Base-by-base conservation (phyloP, 78 protist species). In the Pelomyxa schiedti region DNA sequence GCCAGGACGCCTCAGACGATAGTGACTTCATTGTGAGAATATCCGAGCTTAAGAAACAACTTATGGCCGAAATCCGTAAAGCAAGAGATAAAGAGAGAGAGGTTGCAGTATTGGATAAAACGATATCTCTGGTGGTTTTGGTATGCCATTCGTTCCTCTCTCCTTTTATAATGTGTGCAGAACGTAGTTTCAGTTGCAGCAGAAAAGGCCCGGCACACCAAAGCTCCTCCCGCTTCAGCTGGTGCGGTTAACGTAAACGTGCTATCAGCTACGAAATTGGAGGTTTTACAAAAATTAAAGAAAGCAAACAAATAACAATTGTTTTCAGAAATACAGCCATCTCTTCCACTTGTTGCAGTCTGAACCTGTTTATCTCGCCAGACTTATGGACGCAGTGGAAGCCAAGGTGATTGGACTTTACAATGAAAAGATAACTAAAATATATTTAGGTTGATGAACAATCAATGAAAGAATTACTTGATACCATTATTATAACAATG, bases 361-460 rank as follows among this genome's bases (percentile, higher is more conserved):
- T 3, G 88, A 89, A 66, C 93, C 93, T 52, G 74, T 84, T 53
- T 89, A 89, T 63, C 82, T 89, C n/a, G 90, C 93, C 41, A 81
- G 79, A 66, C 69, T 82, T 4, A 78, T 89, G 8, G 77, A n/a
- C n/a, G n/a, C n/a, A n/a, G n/a, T n/a, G n/a, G n/a, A n/a, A n/a
- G n/a, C n/a, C n/a, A n/a, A 38, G 9, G 30, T 76, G 8, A 73
- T 77, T 9, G 8, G 24, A 24, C 24, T 24, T 52, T 52, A 24
- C 24, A 24, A 24, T 24, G 24, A n/a, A 24, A n/a, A 24, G 63
- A 24, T 52, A 52, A 52, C 24, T 24, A n/a, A n/a, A 73, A 8
- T 37, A 78, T n/a, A 79, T 85, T 9, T 75, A n/a, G 24, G 70
- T 30, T n/a, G 70, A 75, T 41, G 89, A 81, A 38, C 90, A 89